phyloP scores from a whole-genome alignment of 2,329 filamentous ascomycete species.

The Amauroascus verrucosus region DNA sequence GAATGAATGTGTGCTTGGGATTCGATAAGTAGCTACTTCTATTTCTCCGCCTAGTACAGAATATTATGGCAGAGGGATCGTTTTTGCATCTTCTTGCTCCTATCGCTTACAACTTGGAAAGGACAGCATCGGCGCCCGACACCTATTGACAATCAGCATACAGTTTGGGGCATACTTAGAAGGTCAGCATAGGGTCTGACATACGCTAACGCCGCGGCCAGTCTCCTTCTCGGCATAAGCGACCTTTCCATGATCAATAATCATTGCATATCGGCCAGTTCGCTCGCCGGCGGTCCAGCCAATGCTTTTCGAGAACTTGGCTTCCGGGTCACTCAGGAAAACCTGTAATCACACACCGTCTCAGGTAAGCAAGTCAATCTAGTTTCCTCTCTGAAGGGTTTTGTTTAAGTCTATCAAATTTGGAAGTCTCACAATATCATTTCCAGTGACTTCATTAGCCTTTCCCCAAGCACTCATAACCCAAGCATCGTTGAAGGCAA shows the following conservation, averaged over 20 bases:
- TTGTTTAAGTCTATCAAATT: not conserved
- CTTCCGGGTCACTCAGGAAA: conserved; percentile 64
- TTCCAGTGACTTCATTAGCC: conserved; percentile 66
- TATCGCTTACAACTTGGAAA: conserved; percentile 18
- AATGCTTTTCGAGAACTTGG: conserved; percentile 65
- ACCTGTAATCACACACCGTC: conserved; percentile 37
- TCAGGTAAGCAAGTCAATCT: not conserved
- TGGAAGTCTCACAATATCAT: conserved; percentile 49
- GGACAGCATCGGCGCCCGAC: conserved; percentile 31
- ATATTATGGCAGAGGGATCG: not conserved
- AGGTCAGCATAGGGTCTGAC: conserved; percentile 11
- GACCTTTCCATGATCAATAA: conserved; percentile 75
- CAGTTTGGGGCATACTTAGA: too few relatives aligned
- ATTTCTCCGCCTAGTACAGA: not conserved
- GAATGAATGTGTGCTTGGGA: not conserved
- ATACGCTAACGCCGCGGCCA: conserved; percentile 22
- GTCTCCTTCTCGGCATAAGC: conserved; percentile 66
- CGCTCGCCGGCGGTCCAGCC: conserved; percentile 68
- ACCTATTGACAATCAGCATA: conserved; percentile 22
- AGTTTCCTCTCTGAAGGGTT: not conserved
- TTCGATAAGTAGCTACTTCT: not conserved
- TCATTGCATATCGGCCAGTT: conserved; percentile 67
- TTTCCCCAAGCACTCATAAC: conserved; percentile 89
- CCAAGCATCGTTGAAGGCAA: conserved; percentile 74
- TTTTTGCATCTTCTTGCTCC: not conserved